Conservation (phyloP, 2,329 filamentous ascomycete species). For the Thelonectria blattea region DNA sequence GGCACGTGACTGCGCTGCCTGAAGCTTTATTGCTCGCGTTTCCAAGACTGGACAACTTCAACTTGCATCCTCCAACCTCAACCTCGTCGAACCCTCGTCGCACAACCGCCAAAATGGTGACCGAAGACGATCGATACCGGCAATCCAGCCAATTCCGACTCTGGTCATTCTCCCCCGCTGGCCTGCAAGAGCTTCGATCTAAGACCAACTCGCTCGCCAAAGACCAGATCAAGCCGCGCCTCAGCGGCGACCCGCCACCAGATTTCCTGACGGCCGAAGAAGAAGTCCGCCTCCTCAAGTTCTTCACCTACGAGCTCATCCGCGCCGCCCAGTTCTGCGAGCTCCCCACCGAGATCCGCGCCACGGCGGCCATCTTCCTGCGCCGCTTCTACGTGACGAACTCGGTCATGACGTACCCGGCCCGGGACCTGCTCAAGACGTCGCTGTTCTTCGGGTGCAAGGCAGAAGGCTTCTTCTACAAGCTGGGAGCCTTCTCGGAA, state of each 20-base stretch:
- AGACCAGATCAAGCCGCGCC: conserved; percentile 62
- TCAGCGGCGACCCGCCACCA: conserved; percentile 64
- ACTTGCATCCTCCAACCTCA: not conserved
- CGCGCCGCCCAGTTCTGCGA: conserved; percentile 62
- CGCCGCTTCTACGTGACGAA: conserved; percentile 96
- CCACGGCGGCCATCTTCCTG: conserved; percentile 85
- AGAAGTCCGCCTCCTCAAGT: conserved; percentile 80
- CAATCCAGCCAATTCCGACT: conserved; percentile 87
- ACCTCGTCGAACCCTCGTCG: not conserved
- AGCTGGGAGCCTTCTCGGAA: conserved; percentile 68
- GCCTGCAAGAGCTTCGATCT: conserved; percentile 72
- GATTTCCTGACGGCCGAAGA: conserved; percentile 84
- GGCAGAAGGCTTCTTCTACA: conserved; percentile 82
- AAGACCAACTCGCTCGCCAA: conserved; percentile 80
- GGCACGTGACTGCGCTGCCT: conserved; percentile 13
- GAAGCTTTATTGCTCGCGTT: conserved; percentile 1
- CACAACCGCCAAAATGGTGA: conserved; percentile 60
- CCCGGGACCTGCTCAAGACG: conserved; percentile 85
- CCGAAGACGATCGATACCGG: conserved; percentile 90
- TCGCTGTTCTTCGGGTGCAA: conserved; percentile 94
- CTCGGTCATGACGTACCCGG: conserved; percentile 95
- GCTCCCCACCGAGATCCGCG: conserved; percentile 56
- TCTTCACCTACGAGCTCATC: conserved; percentile 70
- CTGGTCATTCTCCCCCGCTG: conserved; percentile 86
- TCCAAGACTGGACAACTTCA: conserved; percentile 1